phyloP scores from a whole-genome alignment of 345 rosid species.

The Syzygium aqueum region DNA sequence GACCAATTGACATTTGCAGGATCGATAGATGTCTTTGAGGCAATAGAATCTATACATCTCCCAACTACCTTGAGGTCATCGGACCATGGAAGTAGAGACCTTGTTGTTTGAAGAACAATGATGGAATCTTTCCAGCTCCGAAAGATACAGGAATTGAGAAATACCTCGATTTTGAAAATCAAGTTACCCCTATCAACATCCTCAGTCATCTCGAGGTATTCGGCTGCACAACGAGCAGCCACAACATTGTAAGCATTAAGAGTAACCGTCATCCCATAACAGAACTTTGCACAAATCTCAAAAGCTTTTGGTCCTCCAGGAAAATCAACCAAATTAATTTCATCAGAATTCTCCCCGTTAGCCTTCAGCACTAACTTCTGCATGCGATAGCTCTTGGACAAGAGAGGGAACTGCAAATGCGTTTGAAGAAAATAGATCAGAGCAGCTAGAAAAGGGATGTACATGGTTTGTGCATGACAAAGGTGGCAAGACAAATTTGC shows the following conservation, averaged over 20 bases:
- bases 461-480: background rate
- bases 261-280: constrained; percentile 85
- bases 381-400: constrained; percentile 74
- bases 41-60: constrained; percentile 79
- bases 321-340: constrained; percentile 47
- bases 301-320: constrained; percentile 91
- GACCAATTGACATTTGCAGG: constrained; percentile 78
- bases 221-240: constrained; percentile 83
- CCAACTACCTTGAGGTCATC: constrained; percentile 80
- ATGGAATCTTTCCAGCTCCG: constrained; percentile 96
- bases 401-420: constrained; percentile 69
- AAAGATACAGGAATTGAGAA: constrained; percentile 74
- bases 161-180: constrained; percentile 73
- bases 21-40: constrained; percentile 69
- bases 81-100: constrained; percentile 77
- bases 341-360: constrained; percentile 44
- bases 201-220: constrained; percentile 91
- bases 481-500: background rate
- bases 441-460: background rate
- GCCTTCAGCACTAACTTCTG: constrained; percentile 50
- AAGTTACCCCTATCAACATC: constrained; percentile 74
- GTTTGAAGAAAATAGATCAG: background rate
- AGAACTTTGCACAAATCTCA: constrained; percentile 92
- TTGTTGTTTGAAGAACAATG: constrained; percentile 79
- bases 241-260: constrained; percentile 83